Evolutionary conservation across 768 basidiomycete species (phyloP), one percentile per base, ranked within the genome.

Genomic region (Leccinellum rugosiceps): DNA sequence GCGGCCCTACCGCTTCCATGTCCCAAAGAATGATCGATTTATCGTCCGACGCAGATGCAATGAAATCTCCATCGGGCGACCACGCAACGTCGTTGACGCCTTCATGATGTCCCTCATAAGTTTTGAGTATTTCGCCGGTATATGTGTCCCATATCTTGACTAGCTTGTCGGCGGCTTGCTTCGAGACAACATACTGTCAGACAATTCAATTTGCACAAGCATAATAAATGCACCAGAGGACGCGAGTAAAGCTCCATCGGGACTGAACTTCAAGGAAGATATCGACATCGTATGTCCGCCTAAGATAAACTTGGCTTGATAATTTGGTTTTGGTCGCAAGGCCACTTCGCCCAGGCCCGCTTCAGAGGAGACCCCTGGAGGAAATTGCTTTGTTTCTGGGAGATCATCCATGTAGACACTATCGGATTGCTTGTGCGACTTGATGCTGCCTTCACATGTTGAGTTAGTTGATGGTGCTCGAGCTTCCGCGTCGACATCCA

Each of bases 1-100:
- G 21, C 64, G 68, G 58, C 7, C 66, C 45, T 59, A 88, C 90
- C 53, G 78, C 70, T 63, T 90, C 86, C 65, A 90, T 73, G 66
- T 84, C 83, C 94, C 94, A 96, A 58, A 97, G 82, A 30, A 87
- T 80, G 56, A 96, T 83, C 0, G 90, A 89, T 63, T 90, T 88
- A 73, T 98, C 96, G 70, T 99, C 96, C 4, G 93, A 96, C 0
- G 92, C 94, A 41, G 92, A 92, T 1, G 96, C 94, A 34, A 98
- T 72, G 67, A 86, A 88, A 55, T 87, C 82, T 23, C 86, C 86
- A 68, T 96, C 90, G 54, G 75, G 75, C 0, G 94, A 92, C 90
- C 94, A 96, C 17, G 92, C 88, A 58, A 98, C 75, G 67, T 96
- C 92, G 48, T 92, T 94, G 59, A 98, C 85, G 2, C 96, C 96